These are phyloP conservation scores for Trypanosoma mega DNA, from an alignment of 208 protist species.

Conservation along the genomic window DNA sequence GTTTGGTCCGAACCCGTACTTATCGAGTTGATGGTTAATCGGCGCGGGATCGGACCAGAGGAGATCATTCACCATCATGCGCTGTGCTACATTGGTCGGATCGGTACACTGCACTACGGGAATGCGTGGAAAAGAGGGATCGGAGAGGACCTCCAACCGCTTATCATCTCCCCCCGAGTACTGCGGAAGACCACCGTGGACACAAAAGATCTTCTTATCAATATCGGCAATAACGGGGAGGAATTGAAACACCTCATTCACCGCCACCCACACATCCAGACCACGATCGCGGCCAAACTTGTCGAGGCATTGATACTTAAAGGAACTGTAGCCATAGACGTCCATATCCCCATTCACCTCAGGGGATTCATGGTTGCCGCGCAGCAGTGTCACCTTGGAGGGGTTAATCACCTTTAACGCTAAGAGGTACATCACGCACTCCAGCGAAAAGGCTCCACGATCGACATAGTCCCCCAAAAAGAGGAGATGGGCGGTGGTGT, in stretches of 20 bases:
- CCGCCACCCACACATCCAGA: slow-evolving; percentile 85
- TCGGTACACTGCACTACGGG: slow-evolving; percentile 85
- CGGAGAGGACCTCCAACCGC: slow-evolving; percentile 81
- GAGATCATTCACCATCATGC: slow-evolving; percentile 91
- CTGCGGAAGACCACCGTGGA: slow-evolving; percentile 93
- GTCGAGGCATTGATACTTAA: slow-evolving; percentile 91
- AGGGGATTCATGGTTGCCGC: slow-evolving; percentile 92
- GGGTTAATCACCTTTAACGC: slow-evolving; percentile 89
- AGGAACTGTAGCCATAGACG: slow-evolving; percentile 91
- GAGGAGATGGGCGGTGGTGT: slow-evolving; percentile 91
- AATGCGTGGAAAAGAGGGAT: slow-evolving; percentile 85
- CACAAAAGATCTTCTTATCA: slow-evolving; percentile 94
- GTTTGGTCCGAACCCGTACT: slow-evolving; percentile 91
- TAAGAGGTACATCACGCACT: slow-evolving; percentile 89
- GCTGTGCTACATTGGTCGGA: slow-evolving; percentile 76
- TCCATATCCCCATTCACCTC: slow-evolving; percentile 93
- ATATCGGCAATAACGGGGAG: slow-evolving; percentile 92
- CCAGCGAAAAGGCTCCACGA: slow-evolving; percentile 89
- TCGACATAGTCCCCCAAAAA: slow-evolving; percentile 99
- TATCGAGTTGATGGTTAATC: slow-evolving; percentile 79
- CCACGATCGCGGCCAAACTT: slow-evolving; percentile 87
- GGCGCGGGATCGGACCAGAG: slow-evolving; percentile 90
- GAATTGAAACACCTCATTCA: slow-evolving; percentile 93
- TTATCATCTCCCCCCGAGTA: slow-evolving; percentile 87
- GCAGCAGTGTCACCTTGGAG: slow-evolving; percentile 87